Conservation (phyloP, 2,329 filamentous ascomycete genomes). For the Simplicillium sp. region DNA sequence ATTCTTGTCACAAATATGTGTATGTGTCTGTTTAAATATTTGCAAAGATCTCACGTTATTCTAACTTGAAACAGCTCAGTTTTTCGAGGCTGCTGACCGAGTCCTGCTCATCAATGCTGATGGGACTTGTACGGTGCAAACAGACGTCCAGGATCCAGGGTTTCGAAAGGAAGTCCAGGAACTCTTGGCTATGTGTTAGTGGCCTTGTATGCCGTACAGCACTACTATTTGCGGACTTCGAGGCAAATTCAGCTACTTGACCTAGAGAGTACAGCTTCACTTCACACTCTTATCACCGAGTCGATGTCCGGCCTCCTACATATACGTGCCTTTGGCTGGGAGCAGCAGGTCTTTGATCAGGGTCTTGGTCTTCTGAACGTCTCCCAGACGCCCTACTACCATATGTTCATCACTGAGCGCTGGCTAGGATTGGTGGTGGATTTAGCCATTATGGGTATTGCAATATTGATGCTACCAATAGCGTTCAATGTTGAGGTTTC, state of each 20-base stretch:
- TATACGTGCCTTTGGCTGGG: slow-evolving; percentile 14
- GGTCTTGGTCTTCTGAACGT: slow-evolving; percentile 30
- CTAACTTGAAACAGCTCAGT: not conserved
- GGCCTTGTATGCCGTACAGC: slow-evolving; percentile 11
- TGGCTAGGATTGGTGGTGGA: slow-evolving; percentile 36
- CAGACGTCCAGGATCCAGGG: no score
- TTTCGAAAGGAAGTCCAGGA: no score
- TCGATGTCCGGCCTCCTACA: slow-evolving; percentile 16
- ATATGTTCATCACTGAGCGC: slow-evolving; percentile 32
- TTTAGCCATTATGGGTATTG: slow-evolving; percentile 23
- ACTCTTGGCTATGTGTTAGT: not conserved
- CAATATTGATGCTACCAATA: slow-evolving; percentile 17
- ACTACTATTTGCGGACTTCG: slow-evolving; percentile 34
- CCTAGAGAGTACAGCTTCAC: slow-evolving; percentile 37
- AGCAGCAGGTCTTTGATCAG: slow-evolving; percentile 22
- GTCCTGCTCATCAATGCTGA: no score
- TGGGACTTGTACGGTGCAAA: no score
- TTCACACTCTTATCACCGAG: slow-evolving; percentile 29
- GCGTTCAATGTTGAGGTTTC: slow-evolving; percentile 16
- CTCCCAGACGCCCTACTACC: slow-evolving; percentile 15
- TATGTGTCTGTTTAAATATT: not conserved
- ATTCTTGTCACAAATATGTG: slow-evolving; percentile 1
- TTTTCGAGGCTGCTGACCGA: no score
- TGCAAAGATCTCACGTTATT: not conserved
- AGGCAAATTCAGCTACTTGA: slow-evolving; percentile 45